Conservation (phyloP, 2,329 filamentous ascomycete species). For the Aspergillus sclerotialis region DNA sequence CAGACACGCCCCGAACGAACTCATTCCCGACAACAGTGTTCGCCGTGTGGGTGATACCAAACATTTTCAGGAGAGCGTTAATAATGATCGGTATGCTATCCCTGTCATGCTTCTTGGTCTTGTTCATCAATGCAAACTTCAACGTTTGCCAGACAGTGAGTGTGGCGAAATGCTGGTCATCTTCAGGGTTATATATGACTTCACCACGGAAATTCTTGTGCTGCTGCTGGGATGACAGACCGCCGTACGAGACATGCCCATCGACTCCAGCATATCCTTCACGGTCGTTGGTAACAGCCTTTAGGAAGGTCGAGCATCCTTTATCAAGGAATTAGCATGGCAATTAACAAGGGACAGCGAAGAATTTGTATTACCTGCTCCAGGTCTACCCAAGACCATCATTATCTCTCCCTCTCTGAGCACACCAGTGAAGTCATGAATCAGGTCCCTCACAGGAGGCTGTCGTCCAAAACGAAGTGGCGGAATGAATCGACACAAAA, state of each 20-base stretch:
- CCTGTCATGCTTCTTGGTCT: constrained; percentile 61
- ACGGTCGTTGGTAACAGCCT: constrained; percentile 65
- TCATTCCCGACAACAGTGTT: constrained; percentile 71
- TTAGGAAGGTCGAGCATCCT: constrained; percentile 73
- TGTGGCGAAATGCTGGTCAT: constrained; percentile 66
- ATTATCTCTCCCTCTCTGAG: constrained; percentile 66
- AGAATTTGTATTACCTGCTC: too few species aligned
- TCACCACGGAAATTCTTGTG: constrained; percentile 65
- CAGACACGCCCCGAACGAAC: constrained; percentile 64
- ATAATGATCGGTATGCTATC: constrained; percentile 62
- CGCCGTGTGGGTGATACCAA: constrained; percentile 68
- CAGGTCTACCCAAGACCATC: constrained; percentile 65
- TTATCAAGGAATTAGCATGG: too few species aligned
- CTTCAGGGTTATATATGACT: constrained; percentile 71
- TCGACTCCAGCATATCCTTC: constrained; percentile 58
- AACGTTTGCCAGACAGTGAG: constrained; percentile 74
- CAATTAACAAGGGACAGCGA: too few species aligned
- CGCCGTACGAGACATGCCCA: constrained; percentile 66
- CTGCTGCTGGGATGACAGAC: constrained; percentile 61
- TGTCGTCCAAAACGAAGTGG: constrained; percentile 42
- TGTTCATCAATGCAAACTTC: constrained; percentile 66
- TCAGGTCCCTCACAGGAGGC: constrained; percentile 48
- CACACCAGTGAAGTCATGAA: constrained; percentile 61
- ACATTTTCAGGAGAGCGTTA: constrained; percentile 66
- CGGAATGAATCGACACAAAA: constrained; percentile 52